These are phyloP conservation scores for Saxispiralis lemnorum DNA, from an alignment of 495 filamentous ascomycete species.

Conservation along the genomic window DNA sequence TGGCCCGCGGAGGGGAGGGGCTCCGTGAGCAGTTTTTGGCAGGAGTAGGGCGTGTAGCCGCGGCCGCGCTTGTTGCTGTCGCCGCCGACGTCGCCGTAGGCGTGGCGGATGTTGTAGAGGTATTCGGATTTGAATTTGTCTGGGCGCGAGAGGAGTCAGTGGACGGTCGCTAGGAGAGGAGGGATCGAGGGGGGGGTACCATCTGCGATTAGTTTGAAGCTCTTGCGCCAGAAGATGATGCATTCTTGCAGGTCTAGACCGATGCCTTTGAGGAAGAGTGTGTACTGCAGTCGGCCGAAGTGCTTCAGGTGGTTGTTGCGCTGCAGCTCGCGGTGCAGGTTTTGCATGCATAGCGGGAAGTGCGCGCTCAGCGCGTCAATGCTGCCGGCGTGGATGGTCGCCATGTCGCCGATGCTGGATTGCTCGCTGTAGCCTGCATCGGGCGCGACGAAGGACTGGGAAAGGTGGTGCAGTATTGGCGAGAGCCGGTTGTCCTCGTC, in stretches of 20 bases:
- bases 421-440: constrained; percentile 55
- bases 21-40: constrained; percentile 84
- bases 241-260: constrained; percentile 81
- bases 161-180: background rate
- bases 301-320: constrained; percentile 83
- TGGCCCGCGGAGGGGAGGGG: constrained; percentile 68
- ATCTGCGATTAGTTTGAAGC: constrained; percentile 69
- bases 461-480: constrained; percentile 82
- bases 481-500: constrained; percentile 94
- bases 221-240: constrained; percentile 80
- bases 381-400: constrained; percentile 57
- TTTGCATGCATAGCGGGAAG: constrained; percentile 90
- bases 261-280: constrained; percentile 92
- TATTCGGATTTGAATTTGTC: constrained; percentile 46
- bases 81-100: constrained; percentile 88
- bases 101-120: constrained; percentile 85
- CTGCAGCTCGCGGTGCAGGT: constrained; percentile 66
- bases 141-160: constrained; percentile 1
- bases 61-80: constrained; percentile 69
- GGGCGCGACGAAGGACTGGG: constrained; percentile 79
- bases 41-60: constrained; percentile 78
- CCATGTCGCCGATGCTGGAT: constrained; percentile 37
- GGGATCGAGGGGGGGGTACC: constrained; percentile 44
- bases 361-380: constrained; percentile 69
- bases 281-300: constrained; percentile 86